These are phyloP conservation scores for Thermothelomyces thermophilus DNA, from an alignment of 2,329 filamentous ascomycete genomes.

Conservation along the genomic window DNA sequence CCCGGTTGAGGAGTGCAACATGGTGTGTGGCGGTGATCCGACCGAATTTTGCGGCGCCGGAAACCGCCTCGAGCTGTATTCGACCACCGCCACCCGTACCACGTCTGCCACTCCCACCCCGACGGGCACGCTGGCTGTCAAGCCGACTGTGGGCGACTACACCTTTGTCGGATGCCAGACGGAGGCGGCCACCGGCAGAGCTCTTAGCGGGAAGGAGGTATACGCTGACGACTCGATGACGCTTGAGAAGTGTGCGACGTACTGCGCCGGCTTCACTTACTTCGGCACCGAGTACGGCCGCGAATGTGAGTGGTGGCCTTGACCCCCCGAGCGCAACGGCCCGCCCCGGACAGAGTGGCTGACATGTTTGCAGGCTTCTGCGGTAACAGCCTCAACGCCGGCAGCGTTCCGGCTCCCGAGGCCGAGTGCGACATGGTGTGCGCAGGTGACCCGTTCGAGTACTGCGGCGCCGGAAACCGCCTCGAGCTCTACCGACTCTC, in stretches of 20 bases:
- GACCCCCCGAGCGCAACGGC: neutral
- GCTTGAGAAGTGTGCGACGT: conserved; percentile 33
- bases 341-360: neutral
- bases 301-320: conserved; percentile 28
- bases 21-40: conserved; percentile 32
- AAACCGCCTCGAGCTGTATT: conserved; percentile 31
- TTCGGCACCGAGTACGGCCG: conserved; percentile 35
- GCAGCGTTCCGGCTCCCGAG: conserved; percentile 29
- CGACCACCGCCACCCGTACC: conserved; percentile 22
- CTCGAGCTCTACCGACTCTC: conserved; percentile 32
- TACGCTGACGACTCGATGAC: conserved; percentile 34
- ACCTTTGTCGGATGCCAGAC: conserved; percentile 35
- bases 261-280: conserved; percentile 33
- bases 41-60: conserved; percentile 34
- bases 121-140: conserved; percentile 30
- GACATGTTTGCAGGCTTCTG: conserved; percentile 31
- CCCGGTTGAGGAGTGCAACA: conserved; percentile 32
- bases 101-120: conserved; percentile 26
- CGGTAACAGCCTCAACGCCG: conserved; percentile 31
- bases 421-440: conserved; percentile 35
- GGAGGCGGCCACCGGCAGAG: conserved; percentile 32
- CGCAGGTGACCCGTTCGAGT: conserved; percentile 31
- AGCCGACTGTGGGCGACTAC: conserved; percentile 33
- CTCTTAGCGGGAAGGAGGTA: conserved; percentile 29
- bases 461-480: conserved; percentile 34